Percentiles rank a stretch among this genome's conserved stretches.
Evolutionary conservation across 176 grass and related monocot genomes (phyloP).

Genomic region (Paspalum notatum): DNA sequence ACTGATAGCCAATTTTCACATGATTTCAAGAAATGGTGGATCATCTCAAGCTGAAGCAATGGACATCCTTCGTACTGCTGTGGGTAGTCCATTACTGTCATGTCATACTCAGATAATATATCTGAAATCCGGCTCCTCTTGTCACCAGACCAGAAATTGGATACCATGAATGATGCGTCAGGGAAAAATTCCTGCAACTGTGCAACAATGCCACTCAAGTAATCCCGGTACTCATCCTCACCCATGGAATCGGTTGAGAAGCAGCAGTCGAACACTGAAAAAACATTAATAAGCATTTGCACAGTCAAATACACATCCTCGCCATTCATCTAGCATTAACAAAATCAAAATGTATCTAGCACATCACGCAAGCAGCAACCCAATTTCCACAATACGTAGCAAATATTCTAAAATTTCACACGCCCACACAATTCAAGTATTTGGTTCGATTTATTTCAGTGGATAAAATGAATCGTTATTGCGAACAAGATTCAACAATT

Average conservation of each 20-base stretch:
- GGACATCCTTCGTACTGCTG: conserved; percentile 94
- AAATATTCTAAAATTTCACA: neutral
- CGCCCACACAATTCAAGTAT: conserved; percentile 14
- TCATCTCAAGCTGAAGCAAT: conserved; percentile 89
- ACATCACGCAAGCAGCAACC: neutral
- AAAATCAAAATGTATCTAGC: conserved; percentile 31
- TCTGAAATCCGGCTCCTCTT: conserved; percentile 85
- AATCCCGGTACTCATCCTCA: conserved; percentile 76
- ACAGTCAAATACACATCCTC: neutral
- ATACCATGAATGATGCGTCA: conserved; percentile 89
- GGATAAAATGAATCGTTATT: conserved; percentile 14
- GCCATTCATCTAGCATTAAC: neutral
- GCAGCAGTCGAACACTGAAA: conserved; percentile 97
- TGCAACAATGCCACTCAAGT: conserved; percentile 76
- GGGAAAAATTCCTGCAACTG: conserved; percentile 91
- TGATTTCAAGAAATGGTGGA: conserved; percentile 96
- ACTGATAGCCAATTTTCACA: conserved; percentile 95
- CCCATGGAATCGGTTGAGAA: conserved; percentile 69
- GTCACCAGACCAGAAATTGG: conserved; percentile 84
- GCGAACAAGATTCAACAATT: conserved; percentile 6
- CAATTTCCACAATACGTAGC: conserved; percentile 12
- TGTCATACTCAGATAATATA: conserved; percentile 90
- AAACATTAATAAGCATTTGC: conserved; percentile 27
- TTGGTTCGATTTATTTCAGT: conserved; percentile 2
- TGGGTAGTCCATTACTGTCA: conserved; percentile 96